Base-by-base conservation (phyloP, 129 eudicot species). In the Flaveria ramosissima region DNA sequence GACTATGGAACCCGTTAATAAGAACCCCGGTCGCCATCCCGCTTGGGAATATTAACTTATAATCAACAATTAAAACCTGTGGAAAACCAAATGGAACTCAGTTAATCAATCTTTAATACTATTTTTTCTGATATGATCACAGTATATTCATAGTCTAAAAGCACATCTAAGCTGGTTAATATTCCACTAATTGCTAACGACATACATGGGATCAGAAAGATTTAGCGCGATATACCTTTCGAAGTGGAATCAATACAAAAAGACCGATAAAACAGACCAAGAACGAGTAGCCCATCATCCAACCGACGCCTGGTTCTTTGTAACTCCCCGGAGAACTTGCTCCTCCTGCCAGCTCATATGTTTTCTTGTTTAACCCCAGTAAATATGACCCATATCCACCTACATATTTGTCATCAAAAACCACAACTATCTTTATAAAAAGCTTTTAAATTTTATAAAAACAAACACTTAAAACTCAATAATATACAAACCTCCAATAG, bases 1-100 rank as follows among this genome's bases (percentile, higher is more conserved):
- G 87, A 68, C 84, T 60, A 73, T 92, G 98, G 73, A 92, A 89
- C 73, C 98, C 98, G 39, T 92, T 90, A 24, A 92, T 92, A 14
- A 92, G 96, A 77, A 92, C 96, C 11, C 93, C 98, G 42, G 98
- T 92, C 46, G 98, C 98, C 98, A 92, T 92, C 63, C 98, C 98
- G 77, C 88, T 92, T 75, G 94, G 94, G 82, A 88, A 88, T 39
- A 86, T 77, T 84, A 91, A 67, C 69, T 91, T 91, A 78, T 88
- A 91, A 73, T 91, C 97, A 9, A 91, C 84, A 64, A 92, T 92
- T 76, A 92, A 75, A 70, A 92, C 86, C 96, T 92, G 89, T 67
- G 27, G 59, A 15, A 24, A 15, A 82, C 83, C 86, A 79, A 68
- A 71, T 42, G 19, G 23, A 60, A 71, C 24, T 66, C 77, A 56